A percentile compares a stretch with the other conserved stretches of the same genome.
phyloP scores from a whole-genome alignment of 805 yeast genomes.

The Lachancea waltii region DNA sequence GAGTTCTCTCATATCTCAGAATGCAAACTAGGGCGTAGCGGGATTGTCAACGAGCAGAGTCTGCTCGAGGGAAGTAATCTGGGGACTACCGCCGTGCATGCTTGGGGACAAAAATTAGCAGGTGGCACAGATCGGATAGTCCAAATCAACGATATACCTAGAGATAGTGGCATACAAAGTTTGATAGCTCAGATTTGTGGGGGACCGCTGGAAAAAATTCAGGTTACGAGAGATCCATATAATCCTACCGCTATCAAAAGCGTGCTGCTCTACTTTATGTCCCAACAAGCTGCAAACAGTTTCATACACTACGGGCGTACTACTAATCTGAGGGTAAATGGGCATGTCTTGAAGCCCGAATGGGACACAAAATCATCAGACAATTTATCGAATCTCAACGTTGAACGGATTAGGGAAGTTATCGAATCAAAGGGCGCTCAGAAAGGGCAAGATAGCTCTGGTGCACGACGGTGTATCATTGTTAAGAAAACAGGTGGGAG shows the following conservation, averaged over 20 bases:
- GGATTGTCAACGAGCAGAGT: background rate
- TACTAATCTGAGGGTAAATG: slow-evolving; percentile 55
- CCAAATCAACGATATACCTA: slow-evolving; percentile 32
- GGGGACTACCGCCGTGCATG: background rate
- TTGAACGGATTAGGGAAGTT: slow-evolving; percentile 14
- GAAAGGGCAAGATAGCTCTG: background rate
- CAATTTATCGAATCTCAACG: slow-evolving; percentile 5
- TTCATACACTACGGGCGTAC: slow-evolving; percentile 48
- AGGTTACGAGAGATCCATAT: slow-evolving; percentile 18
- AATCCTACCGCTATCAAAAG: slow-evolving; percentile 19
- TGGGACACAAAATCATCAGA: slow-evolving; percentile 35
- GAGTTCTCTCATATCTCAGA: background rate
- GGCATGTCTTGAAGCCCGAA: slow-evolving; percentile 39
- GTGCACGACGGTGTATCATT: slow-evolving; percentile 51
- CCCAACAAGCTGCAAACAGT: slow-evolving; percentile 44
- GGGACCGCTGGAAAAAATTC: slow-evolving; percentile 58
- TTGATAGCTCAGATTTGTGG: slow-evolving; percentile 55
- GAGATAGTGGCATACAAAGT: slow-evolving; percentile 40
- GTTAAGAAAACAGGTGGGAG: slow-evolving; percentile 34
- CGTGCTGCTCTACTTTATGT: slow-evolving; percentile 47
- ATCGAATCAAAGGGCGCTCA: background rate
- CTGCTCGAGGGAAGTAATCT: too few species aligned
- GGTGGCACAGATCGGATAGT: background rate
- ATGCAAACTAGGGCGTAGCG: background rate
- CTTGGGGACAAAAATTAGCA: background rate